phyloP scores from a whole-genome alignment of 1,139 yeast genomes.

The Lodderomyces theae region DNA sequence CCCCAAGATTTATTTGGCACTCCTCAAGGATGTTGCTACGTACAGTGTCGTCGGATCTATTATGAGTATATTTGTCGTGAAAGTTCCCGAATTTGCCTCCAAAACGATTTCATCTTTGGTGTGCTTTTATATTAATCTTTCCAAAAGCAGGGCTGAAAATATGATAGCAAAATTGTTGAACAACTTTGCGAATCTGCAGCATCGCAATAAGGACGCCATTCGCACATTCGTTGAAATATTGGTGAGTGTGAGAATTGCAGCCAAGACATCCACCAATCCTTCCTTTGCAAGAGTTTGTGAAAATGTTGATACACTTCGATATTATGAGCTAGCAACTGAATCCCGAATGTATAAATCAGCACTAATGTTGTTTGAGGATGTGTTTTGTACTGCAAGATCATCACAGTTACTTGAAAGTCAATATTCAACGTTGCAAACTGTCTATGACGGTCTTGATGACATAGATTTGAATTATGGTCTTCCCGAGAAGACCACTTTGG shows the following conservation, averaged over 20 bases:
- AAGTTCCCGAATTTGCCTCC: constrained; percentile 23
- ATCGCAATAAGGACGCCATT: constrained; percentile 17
- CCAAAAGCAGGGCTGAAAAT: constrained; percentile 15
- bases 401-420: constrained; percentile 12
- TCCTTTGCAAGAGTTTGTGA: constrained; percentile 35
- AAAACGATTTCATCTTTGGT: constrained; percentile 24
- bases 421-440: constrained; percentile 13
- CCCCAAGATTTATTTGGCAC: constrained; percentile 28
- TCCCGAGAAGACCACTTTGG: constrained; percentile 54
- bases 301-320: constrained; percentile 26
- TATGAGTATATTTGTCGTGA: constrained; percentile 24
- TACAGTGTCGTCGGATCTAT: constrained; percentile 24
- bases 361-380: constrained; percentile 56
- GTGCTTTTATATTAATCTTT: constrained; percentile 20
- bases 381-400: constrained; percentile 6
- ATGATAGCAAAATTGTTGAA: constrained; percentile 14
- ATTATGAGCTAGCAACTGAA: constrained; percentile 36
- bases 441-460: constrained; percentile 56
- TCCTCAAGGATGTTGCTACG: constrained; percentile 31
- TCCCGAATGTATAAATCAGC: constrained; percentile 45
- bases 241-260: constrained; percentile 45
- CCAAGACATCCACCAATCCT: constrained; percentile 22
- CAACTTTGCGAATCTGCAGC: constrained; percentile 10
- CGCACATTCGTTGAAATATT: constrained; percentile 37
- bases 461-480: constrained; percentile 62